These are phyloP conservation scores for Leccinellum luteum DNA, from an alignment of 768 basidiomycete species.

Conservation along the genomic window DNA sequence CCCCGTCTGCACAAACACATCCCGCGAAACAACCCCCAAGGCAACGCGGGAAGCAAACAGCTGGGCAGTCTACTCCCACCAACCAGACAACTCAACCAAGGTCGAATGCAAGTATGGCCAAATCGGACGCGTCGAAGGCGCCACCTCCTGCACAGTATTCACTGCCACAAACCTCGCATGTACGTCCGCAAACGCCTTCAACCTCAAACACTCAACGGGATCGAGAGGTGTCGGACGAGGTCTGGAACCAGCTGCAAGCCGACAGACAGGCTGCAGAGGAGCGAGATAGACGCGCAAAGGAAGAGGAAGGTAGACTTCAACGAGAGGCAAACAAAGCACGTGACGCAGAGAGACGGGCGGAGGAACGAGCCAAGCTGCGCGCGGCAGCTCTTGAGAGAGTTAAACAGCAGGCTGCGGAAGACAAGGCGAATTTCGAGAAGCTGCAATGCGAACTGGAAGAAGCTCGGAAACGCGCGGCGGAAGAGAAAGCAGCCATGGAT, in stretches of 20 bases:
- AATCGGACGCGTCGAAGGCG: not conserved
- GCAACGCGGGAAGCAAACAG: not conserved
- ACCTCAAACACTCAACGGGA: constrained; percentile 36
- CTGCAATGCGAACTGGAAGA: constrained; percentile 26
- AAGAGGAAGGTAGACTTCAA: constrained; percentile 16
- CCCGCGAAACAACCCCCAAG: constrained; percentile 1
- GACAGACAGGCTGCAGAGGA: constrained; percentile 29
- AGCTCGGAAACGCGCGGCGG: constrained; percentile 22
- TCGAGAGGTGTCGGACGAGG: constrained; percentile 47
- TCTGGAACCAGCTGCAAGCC: constrained; percentile 51
- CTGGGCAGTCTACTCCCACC: not conserved
- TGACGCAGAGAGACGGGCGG: constrained; percentile 22
- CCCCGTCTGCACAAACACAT: constrained; percentile 16
- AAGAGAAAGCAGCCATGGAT: constrained; percentile 24
- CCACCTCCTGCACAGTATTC: not conserved
- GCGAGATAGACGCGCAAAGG: constrained; percentile 12
- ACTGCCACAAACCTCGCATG: not conserved
- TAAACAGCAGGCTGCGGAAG: constrained; percentile 19
- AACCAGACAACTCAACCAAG: not conserved
- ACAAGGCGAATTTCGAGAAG: constrained; percentile 19
- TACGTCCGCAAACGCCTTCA: not conserved
- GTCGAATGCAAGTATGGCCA: not conserved
- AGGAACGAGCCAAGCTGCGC: constrained; percentile 20
- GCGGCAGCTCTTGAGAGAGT: constrained; percentile 18
- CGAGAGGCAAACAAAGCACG: constrained; percentile 16